Percentiles rank a stretch among this genome's conserved stretches.
These are phyloP conservation scores for Closterium sp. DNA, from an alignment of 139 green algal species.

Conservation along the genomic window DNA sequence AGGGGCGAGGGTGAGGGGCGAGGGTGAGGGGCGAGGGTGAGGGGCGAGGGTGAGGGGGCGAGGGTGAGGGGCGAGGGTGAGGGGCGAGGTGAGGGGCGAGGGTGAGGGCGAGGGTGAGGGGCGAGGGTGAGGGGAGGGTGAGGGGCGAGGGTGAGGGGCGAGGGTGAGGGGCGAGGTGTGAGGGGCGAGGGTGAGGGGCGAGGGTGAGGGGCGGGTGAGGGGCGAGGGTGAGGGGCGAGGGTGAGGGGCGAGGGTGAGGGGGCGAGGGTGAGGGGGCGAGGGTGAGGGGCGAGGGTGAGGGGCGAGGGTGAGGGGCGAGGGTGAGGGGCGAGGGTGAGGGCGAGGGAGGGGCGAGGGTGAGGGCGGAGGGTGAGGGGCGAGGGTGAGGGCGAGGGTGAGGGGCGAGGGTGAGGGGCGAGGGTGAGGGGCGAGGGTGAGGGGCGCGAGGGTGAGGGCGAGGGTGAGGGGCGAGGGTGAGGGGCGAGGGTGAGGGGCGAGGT, in stretches of 20 bases:
- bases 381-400: background rate
- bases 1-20: background rate
- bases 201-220: background rate
- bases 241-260: no score
- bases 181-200: background rate
- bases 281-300: background rate
- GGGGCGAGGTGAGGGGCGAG: no score
- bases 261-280: background rate
- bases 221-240: background rate
- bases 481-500: background rate
- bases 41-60: background rate
- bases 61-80: background rate
- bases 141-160: background rate
- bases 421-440: no score
- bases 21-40: background rate
- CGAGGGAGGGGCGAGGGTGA: no score
- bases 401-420: background rate
- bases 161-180: background rate
- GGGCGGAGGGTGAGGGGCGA: background rate
- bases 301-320: background rate
- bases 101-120: no score
- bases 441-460: no score
- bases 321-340: no score
- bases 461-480: background rate
- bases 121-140: background rate